Evolutionary conservation across 2,329 filamentous ascomycete species (phyloP).

Genomic region (Xylaria sp.): DNA sequence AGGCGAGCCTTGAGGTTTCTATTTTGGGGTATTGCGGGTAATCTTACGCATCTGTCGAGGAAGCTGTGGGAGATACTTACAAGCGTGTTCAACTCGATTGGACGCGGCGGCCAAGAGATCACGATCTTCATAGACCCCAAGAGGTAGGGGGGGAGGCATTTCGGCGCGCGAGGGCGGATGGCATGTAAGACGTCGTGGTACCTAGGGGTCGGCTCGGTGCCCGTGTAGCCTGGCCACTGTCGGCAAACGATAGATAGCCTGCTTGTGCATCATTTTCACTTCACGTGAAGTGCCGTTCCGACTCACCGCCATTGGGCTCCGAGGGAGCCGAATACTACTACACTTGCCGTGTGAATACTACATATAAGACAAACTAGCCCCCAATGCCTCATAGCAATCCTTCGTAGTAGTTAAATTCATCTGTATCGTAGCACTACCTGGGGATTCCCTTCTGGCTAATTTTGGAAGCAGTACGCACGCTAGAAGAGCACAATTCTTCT

Average conservation of each 20-base stretch:
- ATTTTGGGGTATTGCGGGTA: background rate
- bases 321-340: background rate
- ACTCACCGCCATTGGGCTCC: background rate
- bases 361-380: background rate
- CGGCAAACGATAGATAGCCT: background rate
- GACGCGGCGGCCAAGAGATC: background rate
- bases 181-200: background rate
- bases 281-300: background rate
- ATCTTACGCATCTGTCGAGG: background rate
- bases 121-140: conserved; percentile 11
- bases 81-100: background rate
- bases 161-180: background rate
- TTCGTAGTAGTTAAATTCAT: background rate
- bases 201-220: background rate
- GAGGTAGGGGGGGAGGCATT: background rate
- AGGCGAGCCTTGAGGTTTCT: background rate
- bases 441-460: background rate
- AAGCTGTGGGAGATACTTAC: conserved; percentile 3
- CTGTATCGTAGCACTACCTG: background rate
- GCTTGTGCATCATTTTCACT: background rate
- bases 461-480: conserved; percentile 6
- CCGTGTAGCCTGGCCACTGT: background rate
- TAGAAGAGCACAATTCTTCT: background rate
- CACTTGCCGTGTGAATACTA: background rate
- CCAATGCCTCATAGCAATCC: background rate